A percentile compares a stretch with the other conserved stretches of the same genome.
phyloP scores from a whole-genome alignment of 768 basidiomycete species.

The Leccinum arenicola region DNA sequence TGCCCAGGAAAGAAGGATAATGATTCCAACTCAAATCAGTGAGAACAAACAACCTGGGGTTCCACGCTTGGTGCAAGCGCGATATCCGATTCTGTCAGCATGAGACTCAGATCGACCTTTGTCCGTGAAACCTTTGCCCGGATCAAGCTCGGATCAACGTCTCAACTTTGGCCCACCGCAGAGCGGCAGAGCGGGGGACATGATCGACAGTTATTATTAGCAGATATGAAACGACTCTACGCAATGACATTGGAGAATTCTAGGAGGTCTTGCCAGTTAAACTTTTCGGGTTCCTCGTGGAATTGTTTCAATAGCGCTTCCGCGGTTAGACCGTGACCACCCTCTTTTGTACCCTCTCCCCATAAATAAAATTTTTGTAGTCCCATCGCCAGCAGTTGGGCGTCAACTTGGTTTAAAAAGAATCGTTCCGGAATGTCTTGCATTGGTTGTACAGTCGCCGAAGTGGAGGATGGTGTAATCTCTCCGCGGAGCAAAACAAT shows the following conservation, averaged over 20 bases:
- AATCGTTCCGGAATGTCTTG: slow-evolving; percentile 33
- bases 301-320: slow-evolving; percentile 62
- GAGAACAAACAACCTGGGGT: no score
- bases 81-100: no score
- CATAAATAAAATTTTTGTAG: slow-evolving; percentile 87
- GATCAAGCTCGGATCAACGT: no score
- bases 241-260: slow-evolving; percentile 30
- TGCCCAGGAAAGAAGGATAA: no score
- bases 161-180: no score
- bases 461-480: slow-evolving; percentile 66
- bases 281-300: slow-evolving; percentile 74
- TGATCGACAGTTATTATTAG: neutral
- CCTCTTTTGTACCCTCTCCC: slow-evolving; percentile 31
- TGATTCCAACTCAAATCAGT: no score
- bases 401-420: slow-evolving; percentile 75
- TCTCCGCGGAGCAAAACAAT: slow-evolving; percentile 89
- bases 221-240: neutral
- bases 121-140: neutral
- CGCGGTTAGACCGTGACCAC: slow-evolving; percentile 1
- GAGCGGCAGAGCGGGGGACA: neutral
- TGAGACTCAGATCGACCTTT: neutral
- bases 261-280: slow-evolving; percentile 80
- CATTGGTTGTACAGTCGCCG: slow-evolving; percentile 35
- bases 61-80: neutral
- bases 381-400: slow-evolving; percentile 76